A percentile compares a stretch with the other conserved stretches of the same genome.
Evolutionary conservation across 1,284 basidiomycete species (phyloP).

Genomic region (Apiotrichum sp.): DNA sequence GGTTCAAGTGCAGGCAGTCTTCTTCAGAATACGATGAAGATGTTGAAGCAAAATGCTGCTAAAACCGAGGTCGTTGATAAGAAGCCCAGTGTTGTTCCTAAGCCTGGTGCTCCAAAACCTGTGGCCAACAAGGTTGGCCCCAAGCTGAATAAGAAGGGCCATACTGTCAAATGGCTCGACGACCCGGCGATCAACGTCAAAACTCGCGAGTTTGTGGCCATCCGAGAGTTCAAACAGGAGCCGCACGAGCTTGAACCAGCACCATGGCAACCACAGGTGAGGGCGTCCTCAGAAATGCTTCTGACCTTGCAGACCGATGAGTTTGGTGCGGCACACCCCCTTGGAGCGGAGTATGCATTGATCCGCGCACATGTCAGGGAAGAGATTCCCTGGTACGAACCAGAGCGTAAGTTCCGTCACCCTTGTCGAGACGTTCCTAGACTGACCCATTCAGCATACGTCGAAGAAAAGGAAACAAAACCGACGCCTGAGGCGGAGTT

Average conservation of each 20-base stretch:
- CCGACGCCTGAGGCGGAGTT: conserved; percentile 18
- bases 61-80: neutral
- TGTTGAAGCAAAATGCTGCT: conserved; percentile 10
- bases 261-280: conserved; percentile 16
- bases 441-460: conserved; percentile 3
- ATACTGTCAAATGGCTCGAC: conserved; percentile 32
- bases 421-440: neutral
- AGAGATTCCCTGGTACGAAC: conserved; percentile 37
- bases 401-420: conserved; percentile 1
- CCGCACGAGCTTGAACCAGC: conserved; percentile 28
- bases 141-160: conserved; percentile 35
- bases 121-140: neutral
- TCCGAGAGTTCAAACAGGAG: conserved; percentile 29
- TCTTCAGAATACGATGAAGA: conserved; percentile 8
- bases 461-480: neutral
- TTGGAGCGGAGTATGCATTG: no score
- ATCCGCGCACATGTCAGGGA: conserved; percentile 8
- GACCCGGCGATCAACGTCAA: neutral
- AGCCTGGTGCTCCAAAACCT: neutral
- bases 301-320: no score
- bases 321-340: no score
- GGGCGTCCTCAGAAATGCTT: no score
- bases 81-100: neutral
- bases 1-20: neutral
- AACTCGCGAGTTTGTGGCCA: conserved; percentile 20